Conservation (phyloP, 2,329 filamentous ascomycete species). For the Bipolaris zeicola region DNA sequence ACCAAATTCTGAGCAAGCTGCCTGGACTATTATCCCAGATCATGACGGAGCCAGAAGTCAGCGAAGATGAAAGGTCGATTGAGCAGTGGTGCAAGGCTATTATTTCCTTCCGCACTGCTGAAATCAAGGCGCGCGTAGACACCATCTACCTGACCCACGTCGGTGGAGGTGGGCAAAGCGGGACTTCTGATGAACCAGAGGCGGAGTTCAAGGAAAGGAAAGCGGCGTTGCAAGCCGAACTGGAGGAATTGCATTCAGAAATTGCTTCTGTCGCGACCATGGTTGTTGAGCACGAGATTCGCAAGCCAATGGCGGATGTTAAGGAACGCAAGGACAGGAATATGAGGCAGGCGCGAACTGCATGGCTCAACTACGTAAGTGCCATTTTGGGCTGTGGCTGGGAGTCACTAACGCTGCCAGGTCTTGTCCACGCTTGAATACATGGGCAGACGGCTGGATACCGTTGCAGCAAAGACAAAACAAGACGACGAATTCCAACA, state of each 20-base stretch:
- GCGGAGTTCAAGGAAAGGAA: conserved; percentile 59
- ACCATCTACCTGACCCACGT: conserved; percentile 58
- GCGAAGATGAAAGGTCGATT: conserved; percentile 60
- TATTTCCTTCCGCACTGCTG: conserved; percentile 47
- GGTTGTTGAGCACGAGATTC: conserved; percentile 70
- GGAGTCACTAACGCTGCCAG: conserved; percentile 25
- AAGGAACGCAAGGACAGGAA: conserved; percentile 47
- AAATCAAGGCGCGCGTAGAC: conserved; percentile 55
- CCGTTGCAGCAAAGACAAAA: conserved; percentile 29
- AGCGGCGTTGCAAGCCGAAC: conserved; percentile 63
- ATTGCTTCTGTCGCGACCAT: conserved; percentile 73
- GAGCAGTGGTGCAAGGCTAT: conserved; percentile 60
- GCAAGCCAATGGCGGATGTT: conserved; percentile 62
- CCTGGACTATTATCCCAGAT: conserved; percentile 70
- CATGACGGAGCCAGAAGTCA: conserved; percentile 53
- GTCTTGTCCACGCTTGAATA: conserved; percentile 50
- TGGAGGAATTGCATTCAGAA: conserved; percentile 72
- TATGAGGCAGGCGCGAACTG: conserved; percentile 40
- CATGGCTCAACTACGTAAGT: conserved; percentile 53
- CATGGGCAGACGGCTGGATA: conserved; percentile 46
- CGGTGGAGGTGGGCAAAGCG: conserved; percentile 7
- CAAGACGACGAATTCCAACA: conserved; percentile 39
- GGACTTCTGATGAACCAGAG: conserved; percentile 19
- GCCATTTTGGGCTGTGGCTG: neutral
- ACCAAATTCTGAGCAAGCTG: conserved; percentile 67